Evolutionary conservation across 805 yeast species (phyloP), one percentile per base, ranked within the genome.

Genomic region (Candida loeiensis): DNA sequence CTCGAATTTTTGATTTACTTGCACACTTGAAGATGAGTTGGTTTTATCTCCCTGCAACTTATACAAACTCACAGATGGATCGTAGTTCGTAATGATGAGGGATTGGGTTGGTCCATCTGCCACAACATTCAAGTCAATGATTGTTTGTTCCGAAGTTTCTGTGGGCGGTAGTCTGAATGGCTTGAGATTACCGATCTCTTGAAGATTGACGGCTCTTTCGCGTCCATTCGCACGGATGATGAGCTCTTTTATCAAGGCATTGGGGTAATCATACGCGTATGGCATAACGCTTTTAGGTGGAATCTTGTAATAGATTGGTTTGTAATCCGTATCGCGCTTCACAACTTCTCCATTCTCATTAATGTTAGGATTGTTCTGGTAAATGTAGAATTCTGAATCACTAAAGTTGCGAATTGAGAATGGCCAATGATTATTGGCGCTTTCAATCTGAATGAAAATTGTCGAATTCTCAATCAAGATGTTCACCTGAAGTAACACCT

Each of bases 51-150:
- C 58, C 40, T 59, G 59, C 36, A 81, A 54, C 54, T 84, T 85
- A 58, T 88, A 88, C 56, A 87, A 61, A 58, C 96, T 85, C 4
- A 77, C 72, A 2, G 80, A 76, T 5, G 90, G 83, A 50, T 87
- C 93, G 54, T 87, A 87, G 41, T 85, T 81, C 1, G 95, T 76
- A 3, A 93, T 82, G 4, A 88, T 83, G 47, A 93, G 73, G 0
- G 95, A 82, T 61, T 88, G 96, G 1, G 90, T 80, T 0, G 96
- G 95, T 0, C 98, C 99, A 66, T 93, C 98, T 0, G 97, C 98
- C 30, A 88, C 82, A 13, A 93, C 97, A 55, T 89, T 87, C 51
- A 95, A 66, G 51, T 89, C 97, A 20, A 88, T 90, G 41, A 85
- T 80, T 0, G 63, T 64, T 8, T 66, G 65, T 15, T 64, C 71